Percentiles rank a stretch among this genome's conserved stretches.
Conservation (phyloP, 2,329 filamentous ascomycete species). For the Gaeumannomyces sp. region DNA sequence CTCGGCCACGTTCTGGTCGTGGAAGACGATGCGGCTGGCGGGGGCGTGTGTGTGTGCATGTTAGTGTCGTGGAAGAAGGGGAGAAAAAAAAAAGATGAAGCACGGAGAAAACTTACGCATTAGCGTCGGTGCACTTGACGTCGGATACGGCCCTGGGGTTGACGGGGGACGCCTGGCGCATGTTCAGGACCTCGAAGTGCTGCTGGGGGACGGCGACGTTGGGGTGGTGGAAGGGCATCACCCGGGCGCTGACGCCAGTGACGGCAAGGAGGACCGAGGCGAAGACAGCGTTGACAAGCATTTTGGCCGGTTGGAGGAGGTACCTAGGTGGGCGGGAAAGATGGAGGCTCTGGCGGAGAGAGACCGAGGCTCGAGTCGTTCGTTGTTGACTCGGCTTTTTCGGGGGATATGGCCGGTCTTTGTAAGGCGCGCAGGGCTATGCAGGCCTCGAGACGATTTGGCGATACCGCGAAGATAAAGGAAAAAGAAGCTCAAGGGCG, state of each 20-base stretch:
- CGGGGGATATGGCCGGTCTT: too few relatives aligned
- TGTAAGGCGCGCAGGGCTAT: too few relatives aligned
- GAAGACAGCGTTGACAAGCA: constrained; percentile 24
- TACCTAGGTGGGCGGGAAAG: too few relatives aligned
- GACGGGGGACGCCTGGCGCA: constrained; percentile 31
- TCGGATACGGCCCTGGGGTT: constrained; percentile 35
- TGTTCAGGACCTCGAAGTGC: constrained; percentile 37
- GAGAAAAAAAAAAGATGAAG: background rate
- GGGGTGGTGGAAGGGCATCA: constrained; percentile 23
- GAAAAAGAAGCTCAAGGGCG: too few relatives aligned
- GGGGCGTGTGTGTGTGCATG: constrained; percentile 4
- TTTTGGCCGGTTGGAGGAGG: constrained; percentile 16
- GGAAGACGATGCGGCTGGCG: constrained; percentile 36
- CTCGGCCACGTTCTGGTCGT: constrained; percentile 53
- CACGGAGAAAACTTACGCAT: constrained; percentile 28
- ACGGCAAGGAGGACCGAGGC: constrained; percentile 8
- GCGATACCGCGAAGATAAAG: too few relatives aligned
- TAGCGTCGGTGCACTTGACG: constrained; percentile 34
- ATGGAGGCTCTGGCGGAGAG: too few relatives aligned
- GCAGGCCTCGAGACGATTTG: too few relatives aligned
- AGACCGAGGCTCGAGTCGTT: too few relatives aligned
- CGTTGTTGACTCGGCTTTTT: too few relatives aligned
- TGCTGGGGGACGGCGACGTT: constrained; percentile 33
- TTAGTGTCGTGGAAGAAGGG: too few relatives aligned
- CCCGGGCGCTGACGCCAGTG: constrained; percentile 9